Conservation (phyloP, 2,329 filamentous ascomycete genomes). For the Myriosclerotinia curreyana region DNA sequence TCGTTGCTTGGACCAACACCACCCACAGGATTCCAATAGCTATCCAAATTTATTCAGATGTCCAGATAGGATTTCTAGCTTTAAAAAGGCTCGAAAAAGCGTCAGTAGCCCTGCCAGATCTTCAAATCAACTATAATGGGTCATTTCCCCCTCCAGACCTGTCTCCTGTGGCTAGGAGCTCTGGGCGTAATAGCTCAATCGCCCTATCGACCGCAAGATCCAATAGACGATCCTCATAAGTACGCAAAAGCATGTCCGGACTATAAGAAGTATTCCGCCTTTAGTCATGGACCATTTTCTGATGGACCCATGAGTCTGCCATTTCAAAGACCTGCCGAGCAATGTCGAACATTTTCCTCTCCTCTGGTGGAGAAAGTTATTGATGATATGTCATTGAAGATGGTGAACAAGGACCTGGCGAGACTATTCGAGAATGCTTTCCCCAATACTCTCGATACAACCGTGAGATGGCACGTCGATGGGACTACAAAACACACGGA, state of each 20-base stretch:
- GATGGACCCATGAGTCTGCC: conserved; percentile 75
- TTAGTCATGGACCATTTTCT: conserved; percentile 68
- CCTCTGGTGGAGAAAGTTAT: conserved; percentile 87
- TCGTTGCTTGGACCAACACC: conserved; percentile 8
- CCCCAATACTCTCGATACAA: conserved; percentile 73
- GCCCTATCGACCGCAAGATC: conserved; percentile 14
- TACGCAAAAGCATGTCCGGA: conserved; percentile 39
- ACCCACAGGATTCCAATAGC: background rate
- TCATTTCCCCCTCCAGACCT: background rate
- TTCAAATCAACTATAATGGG: background rate
- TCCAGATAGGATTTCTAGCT: background rate
- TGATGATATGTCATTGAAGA: conserved; percentile 70
- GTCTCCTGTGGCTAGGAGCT: conserved; percentile 20
- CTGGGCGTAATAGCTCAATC: conserved; percentile 18
- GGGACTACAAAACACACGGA: conserved; percentile 43
- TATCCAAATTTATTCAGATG: background rate
- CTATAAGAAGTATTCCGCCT: conserved; percentile 39
- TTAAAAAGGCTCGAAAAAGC: background rate
- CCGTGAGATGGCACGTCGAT: conserved; percentile 66
- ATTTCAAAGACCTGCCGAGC: conserved; percentile 75
- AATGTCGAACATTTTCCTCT: conserved; percentile 88
- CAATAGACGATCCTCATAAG: conserved; percentile 9
- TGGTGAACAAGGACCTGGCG: conserved; percentile 83
- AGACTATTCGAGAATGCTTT: conserved; percentile 94
- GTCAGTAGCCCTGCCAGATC: background rate